Evolutionary conservation across 805 yeast genomes (phyloP).

Genomic region (Monosporozyma solicola): DNA sequence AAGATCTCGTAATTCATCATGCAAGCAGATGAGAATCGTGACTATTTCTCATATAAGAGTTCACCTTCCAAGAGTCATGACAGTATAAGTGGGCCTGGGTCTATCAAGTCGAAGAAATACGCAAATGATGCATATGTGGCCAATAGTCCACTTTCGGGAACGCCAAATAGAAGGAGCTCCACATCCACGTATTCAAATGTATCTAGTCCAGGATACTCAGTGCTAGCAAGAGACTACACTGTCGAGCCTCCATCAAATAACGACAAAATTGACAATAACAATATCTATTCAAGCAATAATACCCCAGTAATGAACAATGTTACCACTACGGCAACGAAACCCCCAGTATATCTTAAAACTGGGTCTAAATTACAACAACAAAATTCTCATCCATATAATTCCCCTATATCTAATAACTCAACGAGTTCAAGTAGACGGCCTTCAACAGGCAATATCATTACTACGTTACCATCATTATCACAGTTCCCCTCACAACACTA

Average conservation of each 20-base stretch:
- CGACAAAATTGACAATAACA: not conserved
- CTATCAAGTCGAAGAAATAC: not conserved
- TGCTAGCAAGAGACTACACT: not conserved
- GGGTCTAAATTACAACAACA: not conserved
- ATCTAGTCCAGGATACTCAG: not conserved
- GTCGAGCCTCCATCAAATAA: not conserved
- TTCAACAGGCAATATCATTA: conserved; percentile 1
- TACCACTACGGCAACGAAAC: not conserved
- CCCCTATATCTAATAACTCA: conserved; percentile 37
- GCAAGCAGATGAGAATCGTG: not conserved
- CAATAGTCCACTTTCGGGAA: not conserved
- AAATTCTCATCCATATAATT: not conserved
- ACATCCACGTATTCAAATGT: not conserved
- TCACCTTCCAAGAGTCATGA: not conserved
- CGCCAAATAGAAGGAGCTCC: not conserved
- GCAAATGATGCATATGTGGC: not conserved
- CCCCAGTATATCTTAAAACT: not conserved
- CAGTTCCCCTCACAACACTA: not conserved
- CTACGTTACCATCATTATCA: not conserved
- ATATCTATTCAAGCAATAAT: not conserved
- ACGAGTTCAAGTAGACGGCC: conserved; percentile 7
- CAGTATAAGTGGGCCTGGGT: not conserved
- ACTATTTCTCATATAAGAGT: not conserved
- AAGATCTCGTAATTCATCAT: not conserved
- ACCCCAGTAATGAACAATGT: not conserved